A percentile compares a stretch with the other conserved stretches of the same genome.
These are phyloP conservation scores for Triticum urartu DNA, from an alignment of 176 grass and related monocot genomes.

Conservation along the genomic window DNA sequence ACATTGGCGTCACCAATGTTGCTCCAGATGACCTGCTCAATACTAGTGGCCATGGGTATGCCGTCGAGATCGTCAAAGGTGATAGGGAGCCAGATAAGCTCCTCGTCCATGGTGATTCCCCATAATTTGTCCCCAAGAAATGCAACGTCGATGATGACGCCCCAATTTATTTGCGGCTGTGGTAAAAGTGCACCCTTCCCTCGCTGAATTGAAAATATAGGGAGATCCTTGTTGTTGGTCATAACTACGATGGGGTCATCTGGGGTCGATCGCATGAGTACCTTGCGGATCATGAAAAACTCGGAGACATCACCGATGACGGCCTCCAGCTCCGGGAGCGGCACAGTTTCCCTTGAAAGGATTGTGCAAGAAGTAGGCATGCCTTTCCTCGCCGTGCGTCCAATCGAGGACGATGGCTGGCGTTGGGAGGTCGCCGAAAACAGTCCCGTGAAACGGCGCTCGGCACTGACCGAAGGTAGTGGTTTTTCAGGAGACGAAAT, in stretches of 20 bases:
- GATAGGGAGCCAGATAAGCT: neutral
- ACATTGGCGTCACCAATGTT: neutral
- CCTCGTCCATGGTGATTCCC: neutral
- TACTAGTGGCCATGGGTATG: neutral
- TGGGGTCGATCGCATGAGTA: neutral
- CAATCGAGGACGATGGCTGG: neutral
- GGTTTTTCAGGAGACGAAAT: too few relatives aligned
- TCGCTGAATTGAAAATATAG: neutral
- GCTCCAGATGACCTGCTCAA: neutral
- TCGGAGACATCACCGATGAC: neutral
- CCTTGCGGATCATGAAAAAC: neutral
- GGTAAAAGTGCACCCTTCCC: neutral
- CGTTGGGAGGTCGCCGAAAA: too few relatives aligned
- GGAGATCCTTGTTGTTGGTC: neutral
- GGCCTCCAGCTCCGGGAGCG: neutral
- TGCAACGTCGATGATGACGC: neutral
- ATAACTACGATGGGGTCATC: neutral
- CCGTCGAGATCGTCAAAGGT: neutral
- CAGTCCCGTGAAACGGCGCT: neutral
- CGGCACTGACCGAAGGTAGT: too few relatives aligned
- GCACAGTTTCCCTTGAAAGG: neutral
- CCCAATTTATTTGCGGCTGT: too few relatives aligned
- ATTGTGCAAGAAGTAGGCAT: neutral
- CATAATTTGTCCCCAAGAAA: neutral
- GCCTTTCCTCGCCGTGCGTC: neutral